A percentile compares a stretch with the other conserved stretches of the same genome.
phyloP scores from a whole-genome alignment of 2,329 filamentous ascomycete species.

The Cladophialophora psammophila region DNA sequence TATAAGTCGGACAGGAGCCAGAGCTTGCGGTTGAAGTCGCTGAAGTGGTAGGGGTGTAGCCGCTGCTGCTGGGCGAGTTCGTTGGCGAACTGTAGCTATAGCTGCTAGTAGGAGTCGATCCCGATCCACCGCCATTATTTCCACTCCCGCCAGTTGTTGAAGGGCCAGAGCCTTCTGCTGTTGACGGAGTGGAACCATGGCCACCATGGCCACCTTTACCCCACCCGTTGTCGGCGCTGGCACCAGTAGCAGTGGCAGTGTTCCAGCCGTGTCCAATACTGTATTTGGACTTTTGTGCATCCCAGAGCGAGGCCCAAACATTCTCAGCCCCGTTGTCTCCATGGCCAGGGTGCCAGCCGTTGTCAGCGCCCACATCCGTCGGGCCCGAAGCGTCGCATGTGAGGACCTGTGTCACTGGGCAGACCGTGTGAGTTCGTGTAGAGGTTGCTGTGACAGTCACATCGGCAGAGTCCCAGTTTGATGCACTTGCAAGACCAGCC shows the following conservation, averaged over 20 bases:
- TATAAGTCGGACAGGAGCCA: conserved; percentile 21
- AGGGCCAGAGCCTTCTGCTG: neutral
- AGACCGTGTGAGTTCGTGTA: conserved; percentile 31
- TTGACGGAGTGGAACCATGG: conserved; percentile 7
- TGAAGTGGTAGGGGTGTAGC: conserved; percentile 9
- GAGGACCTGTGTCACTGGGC: conserved; percentile 23
- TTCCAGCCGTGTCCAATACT: conserved; percentile 33
- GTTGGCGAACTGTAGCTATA: conserved; percentile 10
- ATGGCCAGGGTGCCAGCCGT: conserved; percentile 9
- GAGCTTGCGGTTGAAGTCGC: conserved; percentile 10
- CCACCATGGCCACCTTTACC: neutral
- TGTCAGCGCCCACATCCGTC: conserved; percentile 13
- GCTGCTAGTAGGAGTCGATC: neutral
- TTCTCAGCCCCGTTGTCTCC: conserved; percentile 20
- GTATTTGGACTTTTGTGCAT: conserved; percentile 31
- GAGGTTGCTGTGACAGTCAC: conserved; percentile 32
- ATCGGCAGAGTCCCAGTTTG: conserved; percentile 15
- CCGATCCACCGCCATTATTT: neutral
- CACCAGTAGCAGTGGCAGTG: conserved; percentile 17
- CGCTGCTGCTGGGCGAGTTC: neutral
- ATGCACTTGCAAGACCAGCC: conserved; percentile 27
- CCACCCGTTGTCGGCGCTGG: neutral
- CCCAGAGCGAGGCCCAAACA: conserved; percentile 30
- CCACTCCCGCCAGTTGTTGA: conserved; percentile 1
- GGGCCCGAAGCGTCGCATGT: conserved; percentile 20